Base-by-base conservation (phyloP, 345 rosid species). In the Ceriops decandra region DNA sequence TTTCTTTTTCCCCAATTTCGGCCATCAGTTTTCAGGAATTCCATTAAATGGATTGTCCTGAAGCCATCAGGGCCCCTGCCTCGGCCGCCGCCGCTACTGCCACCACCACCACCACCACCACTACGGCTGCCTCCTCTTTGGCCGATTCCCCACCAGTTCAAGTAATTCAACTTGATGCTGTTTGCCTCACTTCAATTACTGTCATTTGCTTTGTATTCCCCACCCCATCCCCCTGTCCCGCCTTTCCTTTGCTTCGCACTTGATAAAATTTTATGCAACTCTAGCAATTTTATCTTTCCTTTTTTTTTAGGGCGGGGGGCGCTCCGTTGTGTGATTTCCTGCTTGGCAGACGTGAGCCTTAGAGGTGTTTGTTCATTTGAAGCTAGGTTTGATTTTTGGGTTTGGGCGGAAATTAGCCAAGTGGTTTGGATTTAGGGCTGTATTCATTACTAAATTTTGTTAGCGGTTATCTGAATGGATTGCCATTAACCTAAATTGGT, bases 101-200 rank as follows among this genome's bases (percentile, higher is more conserved):
- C 13, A 11, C 57, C n/a, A 20, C 54, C 19, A 20, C 57, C 52
- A 0, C 69, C 35, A 19, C 64, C 33, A 20, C 60, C 30, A 5
- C 65, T 26, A 9, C 47, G 47, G 47, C 16, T 11, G 47, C 16
- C 47, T 0, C 47, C 47, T 9, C 15, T 11, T 52, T 62, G 10
- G 32, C 77, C 17, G 73, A 20, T 57, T 83, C 84, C 31, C 71
- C 81, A n/a, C 72, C 80, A 7, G 83, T 79, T 74, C 85, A 79
- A 66, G 87, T 84, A 79, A 67, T 30, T 62, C 31, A 32, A 53
- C 36, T 47, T 27, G 52, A 20, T 51, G 13, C 28, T 2, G 0
- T 13, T 61, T 1, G 22, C 56, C 33, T 52, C 7, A 36, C 46
- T 31, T 9, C 2, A 9, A 22, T 52, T 11, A 28, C n/a, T 32